A percentile compares a stretch with the other conserved stretches of the same genome.
Evolutionary conservation across 2,329 filamentous ascomycete species (phyloP).

Genomic region (Talaromyces marneffei): DNA sequence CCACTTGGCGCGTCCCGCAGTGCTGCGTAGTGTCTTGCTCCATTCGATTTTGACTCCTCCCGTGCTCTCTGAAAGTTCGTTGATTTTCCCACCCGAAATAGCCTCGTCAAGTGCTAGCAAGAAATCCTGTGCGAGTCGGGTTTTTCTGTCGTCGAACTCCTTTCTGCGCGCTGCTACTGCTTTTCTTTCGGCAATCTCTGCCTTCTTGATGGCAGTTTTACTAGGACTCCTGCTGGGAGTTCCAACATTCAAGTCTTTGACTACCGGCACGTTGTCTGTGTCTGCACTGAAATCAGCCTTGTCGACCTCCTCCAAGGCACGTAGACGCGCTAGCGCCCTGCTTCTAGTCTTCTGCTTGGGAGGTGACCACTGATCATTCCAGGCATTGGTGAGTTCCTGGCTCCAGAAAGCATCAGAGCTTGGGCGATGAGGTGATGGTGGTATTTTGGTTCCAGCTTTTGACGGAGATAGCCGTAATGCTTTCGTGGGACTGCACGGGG

Average conservation of each 20-base stretch:
- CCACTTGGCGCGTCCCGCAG: constrained; percentile 65
- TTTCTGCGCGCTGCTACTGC: constrained; percentile 38
- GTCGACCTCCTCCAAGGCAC: constrained; percentile 33
- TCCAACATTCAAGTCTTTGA: background rate
- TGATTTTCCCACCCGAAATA: constrained; percentile 47
- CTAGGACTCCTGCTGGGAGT: constrained; percentile 24
- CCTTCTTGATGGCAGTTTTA: constrained; percentile 36
- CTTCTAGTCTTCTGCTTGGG: constrained; percentile 33
- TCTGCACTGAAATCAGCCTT: constrained; percentile 8
- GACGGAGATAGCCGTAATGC: constrained; percentile 43
- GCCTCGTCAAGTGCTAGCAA: constrained; percentile 51
- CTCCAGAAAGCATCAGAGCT: constrained; percentile 52
- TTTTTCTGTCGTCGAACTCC: constrained; percentile 51
- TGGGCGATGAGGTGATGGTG: constrained; percentile 46
- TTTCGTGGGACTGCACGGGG: constrained; percentile 41
- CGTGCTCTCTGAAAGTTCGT: constrained; percentile 43
- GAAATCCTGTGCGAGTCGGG: constrained; percentile 49
- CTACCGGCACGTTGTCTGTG: background rate
- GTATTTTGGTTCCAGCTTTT: constrained; percentile 41
- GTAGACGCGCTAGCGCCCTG: constrained; percentile 19
- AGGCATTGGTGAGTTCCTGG: constrained; percentile 47
- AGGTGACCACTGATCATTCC: constrained; percentile 52
- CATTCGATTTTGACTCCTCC: constrained; percentile 57
- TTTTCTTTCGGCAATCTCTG: constrained; percentile 33
- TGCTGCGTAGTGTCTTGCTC: constrained; percentile 58